Percentiles rank a stretch among this genome's conserved stretches.
Conservation (phyloP, 148 eudicot species). For the Amaranthus cruentus region DNA sequence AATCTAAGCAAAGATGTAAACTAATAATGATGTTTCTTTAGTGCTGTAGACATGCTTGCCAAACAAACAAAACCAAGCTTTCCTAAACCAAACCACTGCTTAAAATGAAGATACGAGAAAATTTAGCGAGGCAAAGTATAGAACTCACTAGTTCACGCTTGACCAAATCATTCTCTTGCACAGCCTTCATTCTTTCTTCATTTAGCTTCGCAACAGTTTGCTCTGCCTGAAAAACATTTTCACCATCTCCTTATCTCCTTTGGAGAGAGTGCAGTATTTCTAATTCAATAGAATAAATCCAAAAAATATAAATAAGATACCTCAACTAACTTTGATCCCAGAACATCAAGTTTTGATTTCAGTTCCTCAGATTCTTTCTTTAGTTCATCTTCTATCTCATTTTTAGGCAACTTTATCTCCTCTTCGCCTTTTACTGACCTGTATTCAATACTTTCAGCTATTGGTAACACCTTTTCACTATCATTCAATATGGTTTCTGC, state of each 20-base stretch:
- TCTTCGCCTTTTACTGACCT: conserved; percentile 24
- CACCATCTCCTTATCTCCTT: not conserved
- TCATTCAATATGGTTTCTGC: conserved; percentile 23
- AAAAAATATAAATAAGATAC: conserved; percentile 27
- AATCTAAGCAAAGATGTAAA: no score
- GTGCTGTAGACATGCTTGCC: no score
- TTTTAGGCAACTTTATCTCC: conserved; percentile 16
- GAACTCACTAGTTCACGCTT: conserved; percentile 52
- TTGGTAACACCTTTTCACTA: conserved; percentile 23
- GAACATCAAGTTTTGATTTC: conserved; percentile 38
- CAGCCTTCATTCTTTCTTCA: conserved; percentile 39
- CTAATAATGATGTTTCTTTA: no score
- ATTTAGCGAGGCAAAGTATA: not conserved
- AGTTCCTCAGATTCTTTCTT: conserved; percentile 38
- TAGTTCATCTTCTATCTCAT: conserved; percentile 18
- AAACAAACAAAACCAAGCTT: no score
- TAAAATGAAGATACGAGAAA: not conserved
- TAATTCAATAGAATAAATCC: not conserved
- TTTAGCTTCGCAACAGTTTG: conserved; percentile 36
- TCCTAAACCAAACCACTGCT: not conserved
- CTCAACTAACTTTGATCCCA: conserved; percentile 49
- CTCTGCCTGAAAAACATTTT: conserved; percentile 43
- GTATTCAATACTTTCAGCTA: conserved; percentile 21
- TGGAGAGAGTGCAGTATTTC: not conserved
- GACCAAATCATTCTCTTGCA: conserved; percentile 42